A percentile compares a stretch with the other conserved stretches of the same genome.
Conservation (phyloP, 495 filamentous ascomycete species). For the Lepidopterella palustris region DNA sequence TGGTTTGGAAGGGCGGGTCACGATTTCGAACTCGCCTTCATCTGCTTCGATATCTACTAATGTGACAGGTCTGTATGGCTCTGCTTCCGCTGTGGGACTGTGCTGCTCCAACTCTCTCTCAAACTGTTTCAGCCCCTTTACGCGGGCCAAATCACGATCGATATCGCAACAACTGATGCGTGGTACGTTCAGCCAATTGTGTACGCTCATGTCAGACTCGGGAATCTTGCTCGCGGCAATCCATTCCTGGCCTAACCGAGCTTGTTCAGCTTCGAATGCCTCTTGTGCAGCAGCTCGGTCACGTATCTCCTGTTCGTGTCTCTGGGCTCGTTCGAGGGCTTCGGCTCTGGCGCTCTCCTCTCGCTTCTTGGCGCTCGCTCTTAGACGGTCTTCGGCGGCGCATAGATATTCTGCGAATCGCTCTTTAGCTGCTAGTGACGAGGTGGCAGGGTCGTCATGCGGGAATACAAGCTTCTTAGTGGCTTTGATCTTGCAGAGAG, state of each 20-base stretch:
- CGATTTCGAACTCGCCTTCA: background rate
- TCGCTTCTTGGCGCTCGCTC: slow-evolving; percentile 4
- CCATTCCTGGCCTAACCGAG: background rate
- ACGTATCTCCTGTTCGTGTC: background rate
- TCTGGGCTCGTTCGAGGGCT: background rate
- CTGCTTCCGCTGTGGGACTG: background rate
- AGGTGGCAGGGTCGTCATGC: no score
- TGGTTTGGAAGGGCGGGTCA: background rate
- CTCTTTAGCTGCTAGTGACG: background rate
- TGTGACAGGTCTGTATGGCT: background rate
- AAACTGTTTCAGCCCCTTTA: slow-evolving; percentile 17
- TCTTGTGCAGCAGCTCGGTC: background rate
- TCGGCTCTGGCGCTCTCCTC: slow-evolving; percentile 14
- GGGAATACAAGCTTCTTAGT: no score
- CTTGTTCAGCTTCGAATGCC: background rate
- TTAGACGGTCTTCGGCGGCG: background rate
- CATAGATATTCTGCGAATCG: background rate
- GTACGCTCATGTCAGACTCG: background rate
- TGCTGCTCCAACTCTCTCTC: slow-evolving; percentile 12
- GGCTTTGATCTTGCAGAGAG: slow-evolving; percentile 18
- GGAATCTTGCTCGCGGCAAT: background rate
- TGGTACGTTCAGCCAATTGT: background rate
- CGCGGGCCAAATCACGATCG: background rate
- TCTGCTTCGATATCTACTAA: no score
- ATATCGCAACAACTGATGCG: background rate